Evolutionary conservation across 306 rosid genomes (phyloP), one percentile per base, ranked within the genome.

Genomic region (Leucaena leucocephala): DNA sequence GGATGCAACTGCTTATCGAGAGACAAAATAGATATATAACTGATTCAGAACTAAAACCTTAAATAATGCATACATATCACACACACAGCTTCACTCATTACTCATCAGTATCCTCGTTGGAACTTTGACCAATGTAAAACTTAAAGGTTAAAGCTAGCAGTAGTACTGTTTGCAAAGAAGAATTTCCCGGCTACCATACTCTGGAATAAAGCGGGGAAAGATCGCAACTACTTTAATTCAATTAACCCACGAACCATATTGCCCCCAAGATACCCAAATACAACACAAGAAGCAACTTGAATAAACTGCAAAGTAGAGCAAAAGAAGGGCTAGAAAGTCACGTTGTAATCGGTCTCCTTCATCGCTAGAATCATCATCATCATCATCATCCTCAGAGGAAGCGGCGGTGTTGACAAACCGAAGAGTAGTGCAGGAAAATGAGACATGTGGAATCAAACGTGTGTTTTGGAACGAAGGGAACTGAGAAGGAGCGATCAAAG

Each of bases 361-460:
- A 49, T 71, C 38, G 38, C 34, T 34, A 2, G 82, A 57, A n/a
- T 33, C 67, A 21, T 34, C 6, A 27, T 27, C 0, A 5, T 49
- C 58, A 6, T 52, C 58, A 13, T 75, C 59, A 2, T 71, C 58
- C 45, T 44, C 65, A 45, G 84, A 80, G 63, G 81, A 46, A 58
- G 9, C 55, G 68, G 89, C 48, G 76, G 90, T 82, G 48, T 33
- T 72, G 12, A 81, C 46, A 67, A 78, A 81, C 27, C 89, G 91
- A 39, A 75, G 65, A 72, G 83, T 35, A 40, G 65, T 7, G 17
- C 52, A 68, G 72, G 84, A 71, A 16, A 74, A 77, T 52, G 80
- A 74, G 90, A 34, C 21, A 38, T 34, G 52, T 14, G 76, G 76
- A 79, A 65, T 34, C 39, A 68, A 69, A 79, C 39, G 68, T 36